Conservation (phyloP, 2,329 filamentous ascomycete genomes). For the Neodidymelliopsis sp. region DNA sequence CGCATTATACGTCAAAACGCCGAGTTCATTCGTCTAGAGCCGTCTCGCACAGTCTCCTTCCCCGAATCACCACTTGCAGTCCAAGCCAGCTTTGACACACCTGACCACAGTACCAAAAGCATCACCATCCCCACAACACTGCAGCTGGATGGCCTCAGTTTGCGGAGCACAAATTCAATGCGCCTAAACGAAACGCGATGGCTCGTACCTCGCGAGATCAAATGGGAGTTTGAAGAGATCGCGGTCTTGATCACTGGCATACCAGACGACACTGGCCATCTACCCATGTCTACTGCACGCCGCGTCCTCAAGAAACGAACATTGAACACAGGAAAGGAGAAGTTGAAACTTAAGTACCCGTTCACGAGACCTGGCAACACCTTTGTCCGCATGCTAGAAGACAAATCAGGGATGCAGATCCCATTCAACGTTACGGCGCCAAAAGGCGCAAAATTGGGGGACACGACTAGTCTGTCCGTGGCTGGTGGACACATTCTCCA, state of each 20-base stretch:
- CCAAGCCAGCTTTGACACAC: constrained; percentile 6
- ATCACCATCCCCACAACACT: constrained; percentile 5
- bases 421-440: constrained; percentile 1
- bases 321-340: constrained; percentile 6
- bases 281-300: constrained; percentile 9
- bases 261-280: constrained; percentile 12
- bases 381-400: background rate
- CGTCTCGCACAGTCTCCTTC: constrained; percentile 12
- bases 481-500: constrained; percentile 15
- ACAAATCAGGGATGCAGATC: constrained; percentile 1
- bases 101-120: background rate
- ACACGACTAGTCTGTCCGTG: constrained; percentile 5
- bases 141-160: constrained; percentile 6
- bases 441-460: background rate
- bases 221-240: constrained; percentile 11
- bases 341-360: constrained; percentile 13
- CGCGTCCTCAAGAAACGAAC: constrained; percentile 6
- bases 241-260: constrained; percentile 8
- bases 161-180: constrained; percentile 6
- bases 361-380: constrained; percentile 10
- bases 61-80: constrained; percentile 14
- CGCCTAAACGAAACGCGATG: constrained; percentile 14
- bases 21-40: background rate
- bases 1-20: constrained; percentile 1
- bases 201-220: constrained; percentile 12